A percentile compares a stretch with the other conserved stretches of the same genome.
These are phyloP conservation scores for Xylariaceae sp. DNA, from an alignment of 2,329 filamentous ascomycete species.

Conservation along the genomic window DNA sequence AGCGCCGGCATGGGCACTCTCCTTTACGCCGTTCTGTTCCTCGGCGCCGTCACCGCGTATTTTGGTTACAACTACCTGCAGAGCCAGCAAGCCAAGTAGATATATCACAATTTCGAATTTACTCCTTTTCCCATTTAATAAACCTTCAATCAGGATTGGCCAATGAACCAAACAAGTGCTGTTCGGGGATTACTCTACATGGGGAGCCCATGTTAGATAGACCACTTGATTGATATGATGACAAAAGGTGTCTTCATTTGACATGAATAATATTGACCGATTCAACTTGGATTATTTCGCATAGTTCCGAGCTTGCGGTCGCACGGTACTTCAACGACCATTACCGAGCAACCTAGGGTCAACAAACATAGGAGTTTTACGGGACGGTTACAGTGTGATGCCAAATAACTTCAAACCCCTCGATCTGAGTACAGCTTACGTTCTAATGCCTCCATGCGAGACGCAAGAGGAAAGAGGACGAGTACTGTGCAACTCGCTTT, in stretches of 20 bases:
- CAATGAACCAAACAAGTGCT: conserved; percentile 4
- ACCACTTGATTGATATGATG: conserved; percentile 13
- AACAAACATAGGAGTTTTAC: too few species aligned
- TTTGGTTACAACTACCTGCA: conserved; percentile 82
- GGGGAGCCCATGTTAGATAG: conserved; percentile 8
- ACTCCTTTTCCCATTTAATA: too few species aligned
- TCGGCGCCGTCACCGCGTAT: conserved; percentile 74
- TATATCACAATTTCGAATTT: conserved; percentile 16
- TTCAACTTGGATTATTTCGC: conserved; percentile 22
- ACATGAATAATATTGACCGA: conserved; percentile 18
- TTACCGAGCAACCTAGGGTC: too few species aligned
- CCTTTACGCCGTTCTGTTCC: conserved; percentile 73
- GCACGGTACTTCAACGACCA: too few species aligned
- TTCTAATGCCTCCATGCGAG: too few species aligned
- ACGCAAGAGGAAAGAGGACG: too few species aligned
- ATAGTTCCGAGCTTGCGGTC: conserved; percentile 1
- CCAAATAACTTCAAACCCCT: too few species aligned
- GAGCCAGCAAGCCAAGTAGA: conserved; percentile 39
- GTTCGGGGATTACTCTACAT: conserved; percentile 7
- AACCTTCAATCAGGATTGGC: conserved; percentile 5
- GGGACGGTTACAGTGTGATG: too few species aligned
- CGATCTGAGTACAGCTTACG: too few species aligned
- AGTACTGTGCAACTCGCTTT: too few species aligned
- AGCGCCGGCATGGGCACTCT: conserved; percentile 64
- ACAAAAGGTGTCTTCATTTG: conserved; percentile 13